Evolutionary conservation across 2,329 filamentous ascomycete species (phyloP).

Genomic region (Claviceps pusilla): DNA sequence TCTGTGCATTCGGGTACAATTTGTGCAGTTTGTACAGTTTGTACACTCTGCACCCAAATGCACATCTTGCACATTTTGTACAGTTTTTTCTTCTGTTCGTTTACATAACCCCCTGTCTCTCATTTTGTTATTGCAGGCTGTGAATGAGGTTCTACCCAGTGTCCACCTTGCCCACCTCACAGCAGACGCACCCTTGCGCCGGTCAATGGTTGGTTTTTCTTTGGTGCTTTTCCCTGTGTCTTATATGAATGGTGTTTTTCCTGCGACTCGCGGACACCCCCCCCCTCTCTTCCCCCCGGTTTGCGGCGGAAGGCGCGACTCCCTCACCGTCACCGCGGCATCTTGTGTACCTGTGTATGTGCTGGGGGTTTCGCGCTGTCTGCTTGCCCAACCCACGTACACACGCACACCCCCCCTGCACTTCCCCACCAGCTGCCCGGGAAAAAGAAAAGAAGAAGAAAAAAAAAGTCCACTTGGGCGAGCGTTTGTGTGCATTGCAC

Average conservation of each 20-base stretch:
- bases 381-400: not conserved
- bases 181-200: conserved; percentile 8
- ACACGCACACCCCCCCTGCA: not conserved
- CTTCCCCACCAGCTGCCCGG: no score
- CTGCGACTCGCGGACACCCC: not conserved
- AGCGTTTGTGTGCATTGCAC: conserved; percentile 1
- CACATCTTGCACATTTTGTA: not conserved
- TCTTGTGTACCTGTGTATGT: not conserved
- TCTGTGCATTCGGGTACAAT: not conserved
- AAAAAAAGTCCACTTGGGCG: not conserved
- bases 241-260: not conserved
- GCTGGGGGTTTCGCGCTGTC: not conserved
- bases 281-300: not conserved
- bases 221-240: not conserved
- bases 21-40: not conserved
- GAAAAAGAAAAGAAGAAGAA: not conserved
- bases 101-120: not conserved
- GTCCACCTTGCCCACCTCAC: not conserved
- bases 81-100: not conserved
- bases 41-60: not conserved
- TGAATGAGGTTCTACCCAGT: conserved; percentile 1
- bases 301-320: not conserved
- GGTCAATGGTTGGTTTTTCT: conserved; percentile 6
- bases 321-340: not conserved
- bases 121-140: not conserved